Conservation (phyloP, 148 eudicot species). For the Rhododendron mucronatum region DNA sequence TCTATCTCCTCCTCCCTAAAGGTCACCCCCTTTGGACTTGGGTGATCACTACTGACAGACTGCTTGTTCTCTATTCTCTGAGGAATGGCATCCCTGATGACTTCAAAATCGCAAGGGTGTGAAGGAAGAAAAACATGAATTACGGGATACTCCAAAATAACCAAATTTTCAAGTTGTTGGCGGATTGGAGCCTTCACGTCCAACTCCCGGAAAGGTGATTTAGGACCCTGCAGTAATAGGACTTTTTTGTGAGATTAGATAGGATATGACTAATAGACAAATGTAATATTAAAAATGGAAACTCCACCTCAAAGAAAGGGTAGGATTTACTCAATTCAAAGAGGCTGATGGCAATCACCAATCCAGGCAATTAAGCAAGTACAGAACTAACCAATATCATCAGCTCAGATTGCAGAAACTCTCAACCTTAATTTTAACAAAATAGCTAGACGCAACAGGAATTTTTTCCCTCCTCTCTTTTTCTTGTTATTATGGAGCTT, state of each 20-base stretch:
- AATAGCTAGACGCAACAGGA: neutral
- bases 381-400: neutral
- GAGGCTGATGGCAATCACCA: neutral
- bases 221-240: constrained; percentile 43
- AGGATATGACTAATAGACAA: neutral
- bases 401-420: neutral
- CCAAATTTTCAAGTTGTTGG: constrained; percentile 52
- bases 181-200: constrained; percentile 55
- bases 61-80: constrained; percentile 27
- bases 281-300: neutral
- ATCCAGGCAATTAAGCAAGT: neutral
- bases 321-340: neutral
- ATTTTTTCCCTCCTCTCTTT: neutral
- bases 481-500: neutral
- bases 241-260: neutral
- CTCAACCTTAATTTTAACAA: neutral
- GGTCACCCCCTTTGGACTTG: constrained; percentile 41
- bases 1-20: constrained; percentile 85
- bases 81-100: constrained; percentile 38
- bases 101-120: constrained; percentile 61
- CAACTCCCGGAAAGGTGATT: constrained; percentile 62
- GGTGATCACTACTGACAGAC: constrained; percentile 18
- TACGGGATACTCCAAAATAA: constrained; percentile 76
- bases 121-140: constrained; percentile 73
- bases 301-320: neutral